Evolutionary conservation across 345 rosid genomes (phyloP).

Genomic region (Gossypium raimondii): DNA sequence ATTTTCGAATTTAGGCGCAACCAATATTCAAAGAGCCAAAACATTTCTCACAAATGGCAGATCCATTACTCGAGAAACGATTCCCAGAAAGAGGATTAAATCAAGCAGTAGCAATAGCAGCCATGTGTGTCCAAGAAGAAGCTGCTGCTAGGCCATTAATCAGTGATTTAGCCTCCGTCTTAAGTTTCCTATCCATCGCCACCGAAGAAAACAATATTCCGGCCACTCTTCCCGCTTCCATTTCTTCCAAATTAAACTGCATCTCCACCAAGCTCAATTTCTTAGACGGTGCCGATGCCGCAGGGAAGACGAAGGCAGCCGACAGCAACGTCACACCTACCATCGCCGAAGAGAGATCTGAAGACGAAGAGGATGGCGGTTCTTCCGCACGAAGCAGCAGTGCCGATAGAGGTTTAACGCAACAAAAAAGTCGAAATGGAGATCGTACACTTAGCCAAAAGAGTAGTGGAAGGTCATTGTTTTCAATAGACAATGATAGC

Average conservation of each 20-base stretch:
- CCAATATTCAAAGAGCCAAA: slow-evolving; percentile 71
- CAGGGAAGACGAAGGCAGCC: neutral
- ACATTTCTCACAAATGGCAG: slow-evolving; percentile 68
- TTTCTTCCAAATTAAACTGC: slow-evolving; percentile 1
- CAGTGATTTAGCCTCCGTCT: slow-evolving; percentile 68
- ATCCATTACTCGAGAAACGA: slow-evolving; percentile 44
- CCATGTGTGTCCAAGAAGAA: slow-evolving; percentile 89
- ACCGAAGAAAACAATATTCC: slow-evolving; percentile 12
- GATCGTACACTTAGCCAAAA: neutral
- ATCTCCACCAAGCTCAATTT: neutral
- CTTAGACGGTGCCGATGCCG: neutral
- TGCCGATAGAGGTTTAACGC: neutral
- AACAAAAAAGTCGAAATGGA: neutral
- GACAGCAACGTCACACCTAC: neutral
- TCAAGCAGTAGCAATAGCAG: slow-evolving; percentile 82
- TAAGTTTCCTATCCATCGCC: slow-evolving; percentile 53
- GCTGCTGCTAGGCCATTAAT: slow-evolving; percentile 73
- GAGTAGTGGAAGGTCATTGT: neutral
- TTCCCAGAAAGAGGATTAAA: slow-evolving; percentile 71
- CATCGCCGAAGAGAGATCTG: neutral
- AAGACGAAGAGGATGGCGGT: neutral
- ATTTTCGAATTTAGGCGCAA: slow-evolving; percentile 36
- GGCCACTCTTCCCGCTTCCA: neutral
- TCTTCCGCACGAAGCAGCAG: neutral
- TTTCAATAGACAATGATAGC: neutral